Evolutionary conservation across 1,284 basidiomycete species (phyloP).

Genomic region (Cryptococcus sp.): DNA sequence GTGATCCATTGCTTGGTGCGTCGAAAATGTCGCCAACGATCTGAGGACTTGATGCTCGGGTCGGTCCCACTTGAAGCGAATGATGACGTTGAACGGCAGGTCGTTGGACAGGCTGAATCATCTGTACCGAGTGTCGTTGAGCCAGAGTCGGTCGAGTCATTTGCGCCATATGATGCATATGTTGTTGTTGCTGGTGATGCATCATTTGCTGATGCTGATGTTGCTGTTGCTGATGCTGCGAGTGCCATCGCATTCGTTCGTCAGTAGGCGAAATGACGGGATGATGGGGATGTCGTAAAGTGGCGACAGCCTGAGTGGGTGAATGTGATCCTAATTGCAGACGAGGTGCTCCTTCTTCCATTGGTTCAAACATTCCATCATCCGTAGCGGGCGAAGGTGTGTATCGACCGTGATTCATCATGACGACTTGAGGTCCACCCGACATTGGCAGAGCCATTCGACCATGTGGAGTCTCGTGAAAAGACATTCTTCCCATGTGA

Average conservation of each 20-base stretch:
- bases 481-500: neutral
- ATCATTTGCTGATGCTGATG: constrained; percentile 5
- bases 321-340: constrained; percentile 10
- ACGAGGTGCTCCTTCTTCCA: constrained; percentile 10
- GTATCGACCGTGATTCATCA: constrained; percentile 2
- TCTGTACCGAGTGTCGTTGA: constrained; percentile 18
- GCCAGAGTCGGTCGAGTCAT: constrained; percentile 12
- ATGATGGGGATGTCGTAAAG: neutral
- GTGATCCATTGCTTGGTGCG: neutral
- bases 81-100: constrained; percentile 20
- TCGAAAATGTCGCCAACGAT: constrained; percentile 7
- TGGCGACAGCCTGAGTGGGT: neutral
- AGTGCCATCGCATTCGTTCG: constrained; percentile 8
- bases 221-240: constrained; percentile 5
- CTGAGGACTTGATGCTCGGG: constrained; percentile 29
- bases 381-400: constrained; percentile 8
- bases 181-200: constrained; percentile 3
- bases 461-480: constrained; percentile 17
- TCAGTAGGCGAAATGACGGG: constrained; percentile 20
- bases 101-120: constrained; percentile 6
- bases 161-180: constrained; percentile 2
- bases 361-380: constrained; percentile 16
- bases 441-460: constrained; percentile 18
- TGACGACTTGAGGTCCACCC: neutral
- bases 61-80: constrained; percentile 15